Evolutionary conservation across 768 basidiomycete genomes (phyloP).

Genomic region (Hericium erinaceus): DNA sequence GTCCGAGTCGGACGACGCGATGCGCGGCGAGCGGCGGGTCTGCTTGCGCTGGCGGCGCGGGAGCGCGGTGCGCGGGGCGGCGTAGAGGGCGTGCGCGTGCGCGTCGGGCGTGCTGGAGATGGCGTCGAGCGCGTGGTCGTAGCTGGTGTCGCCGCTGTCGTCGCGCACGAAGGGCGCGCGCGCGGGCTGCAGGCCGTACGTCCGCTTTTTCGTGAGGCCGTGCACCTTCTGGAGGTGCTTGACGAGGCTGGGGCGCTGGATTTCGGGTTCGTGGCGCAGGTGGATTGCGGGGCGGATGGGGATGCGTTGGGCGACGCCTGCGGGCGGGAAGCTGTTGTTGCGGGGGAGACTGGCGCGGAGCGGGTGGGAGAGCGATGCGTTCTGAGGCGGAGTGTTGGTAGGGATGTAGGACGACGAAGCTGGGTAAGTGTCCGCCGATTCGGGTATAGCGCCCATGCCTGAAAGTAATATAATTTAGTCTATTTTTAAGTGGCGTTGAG

Average conservation of each 20-base stretch:
- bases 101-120: not conserved
- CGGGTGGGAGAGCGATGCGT: not conserved
- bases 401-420: not conserved
- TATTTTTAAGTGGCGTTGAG: not conserved
- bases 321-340: conserved; percentile 9
- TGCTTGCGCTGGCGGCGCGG: no score
- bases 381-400: not conserved
- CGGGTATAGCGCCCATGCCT: not conserved
- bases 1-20: conserved; percentile 13
- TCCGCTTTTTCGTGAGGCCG: conserved; percentile 15
- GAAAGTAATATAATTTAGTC: not conserved
- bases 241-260: conserved; percentile 9
- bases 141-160: not conserved
- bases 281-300: not conserved
- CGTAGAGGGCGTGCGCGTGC: conserved; percentile 5
- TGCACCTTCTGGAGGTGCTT: conserved; percentile 14
- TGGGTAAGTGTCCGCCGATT: not conserved
- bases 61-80: conserved; percentile 7
- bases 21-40: conserved; percentile 1
- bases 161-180: conserved; percentile 13
- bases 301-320: not conserved
- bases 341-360: conserved; percentile 10
- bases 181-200: conserved; percentile 10
- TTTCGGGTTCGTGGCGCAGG: not conserved
- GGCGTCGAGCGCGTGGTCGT: not conserved